Evolutionary conservation across 2,329 filamentous ascomycete species (phyloP).

Genomic region (Colletotrichum simmondsii): DNA sequence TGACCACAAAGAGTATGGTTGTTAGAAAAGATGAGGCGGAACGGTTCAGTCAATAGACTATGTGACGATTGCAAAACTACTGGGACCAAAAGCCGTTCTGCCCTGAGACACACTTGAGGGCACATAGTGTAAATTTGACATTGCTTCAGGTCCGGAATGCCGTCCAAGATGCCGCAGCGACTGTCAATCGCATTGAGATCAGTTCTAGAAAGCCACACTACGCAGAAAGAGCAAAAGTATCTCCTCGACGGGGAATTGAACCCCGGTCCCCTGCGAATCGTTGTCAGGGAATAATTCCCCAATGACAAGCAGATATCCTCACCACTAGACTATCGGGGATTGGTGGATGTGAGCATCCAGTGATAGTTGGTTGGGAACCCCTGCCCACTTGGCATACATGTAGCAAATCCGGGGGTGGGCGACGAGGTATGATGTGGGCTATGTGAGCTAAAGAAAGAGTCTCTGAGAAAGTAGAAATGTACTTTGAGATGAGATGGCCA

Average conservation of each 20-base stretch:
- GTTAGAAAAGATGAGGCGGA: too few relatives aligned
- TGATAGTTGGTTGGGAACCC: neutral
- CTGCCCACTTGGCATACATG: neutral
- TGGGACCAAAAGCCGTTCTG: too few relatives aligned
- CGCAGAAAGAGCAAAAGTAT: too few relatives aligned
- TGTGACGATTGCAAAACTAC: too few relatives aligned
- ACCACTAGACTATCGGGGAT: neutral
- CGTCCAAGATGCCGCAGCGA: neutral
- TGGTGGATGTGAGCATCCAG: neutral
- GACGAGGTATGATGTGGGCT: neutral
- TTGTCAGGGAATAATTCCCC: neutral
- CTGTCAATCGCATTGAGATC: neutral
- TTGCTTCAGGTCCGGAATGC: neutral
- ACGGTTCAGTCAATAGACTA: too few relatives aligned
- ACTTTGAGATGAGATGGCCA: too few relatives aligned
- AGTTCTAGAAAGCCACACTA: neutral
- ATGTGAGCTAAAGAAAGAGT: neutral
- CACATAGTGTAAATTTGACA: too few relatives aligned
- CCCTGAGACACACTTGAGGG: too few relatives aligned
- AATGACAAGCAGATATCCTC: neutral
- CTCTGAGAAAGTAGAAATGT: neutral
- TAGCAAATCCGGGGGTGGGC: neutral
- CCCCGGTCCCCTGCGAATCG: too few relatives aligned
- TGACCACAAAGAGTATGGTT: neutral
- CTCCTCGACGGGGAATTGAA: too few relatives aligned